A percentile compares a stretch with the other conserved stretches of the same genome.
phyloP scores from a whole-genome alignment of 768 basidiomycete genomes.

The Cystofilobasidium ferigula region DNA sequence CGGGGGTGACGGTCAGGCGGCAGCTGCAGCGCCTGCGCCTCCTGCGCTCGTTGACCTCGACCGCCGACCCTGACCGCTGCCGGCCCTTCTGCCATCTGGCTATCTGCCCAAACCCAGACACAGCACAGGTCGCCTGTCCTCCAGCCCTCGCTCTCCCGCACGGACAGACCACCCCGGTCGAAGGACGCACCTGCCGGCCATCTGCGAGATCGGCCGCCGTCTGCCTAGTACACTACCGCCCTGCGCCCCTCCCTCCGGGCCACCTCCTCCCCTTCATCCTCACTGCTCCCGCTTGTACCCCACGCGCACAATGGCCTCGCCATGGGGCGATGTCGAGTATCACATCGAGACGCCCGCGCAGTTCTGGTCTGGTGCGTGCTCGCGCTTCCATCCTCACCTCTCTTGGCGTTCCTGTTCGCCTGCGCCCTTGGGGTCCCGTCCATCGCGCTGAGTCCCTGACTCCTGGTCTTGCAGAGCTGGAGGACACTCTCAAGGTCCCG shows the following conservation, averaged over 20 bases:
- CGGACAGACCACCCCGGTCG: no score
- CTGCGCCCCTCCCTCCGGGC: no score
- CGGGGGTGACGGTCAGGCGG: no score
- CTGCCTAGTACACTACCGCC: no score
- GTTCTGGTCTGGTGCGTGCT: conserved; percentile 18
- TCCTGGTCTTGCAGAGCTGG: conserved; percentile 55
- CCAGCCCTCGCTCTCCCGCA: no score
- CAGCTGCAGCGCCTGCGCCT: background rate
- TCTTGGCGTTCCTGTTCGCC: background rate
- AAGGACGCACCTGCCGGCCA: no score
- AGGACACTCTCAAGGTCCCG: conserved; percentile 63
- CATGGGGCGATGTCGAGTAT: conserved; percentile 22
- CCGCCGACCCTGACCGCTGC: background rate
- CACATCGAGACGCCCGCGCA: conserved; percentile 18
- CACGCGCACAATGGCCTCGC: background rate
- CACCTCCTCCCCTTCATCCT: no score
- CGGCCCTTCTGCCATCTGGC: background rate
- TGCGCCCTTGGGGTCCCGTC: background rate
- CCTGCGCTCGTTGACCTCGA: background rate
- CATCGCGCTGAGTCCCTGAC: no score
- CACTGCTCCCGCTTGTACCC: background rate
- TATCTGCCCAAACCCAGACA: no score
- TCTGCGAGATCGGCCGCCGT: no score
- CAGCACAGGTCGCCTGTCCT: no score
- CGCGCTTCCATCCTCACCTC: background rate